Evolutionary conservation across 2,329 filamentous ascomycete genomes (phyloP).

Genomic region (Penicillium psychrosexuale): DNA sequence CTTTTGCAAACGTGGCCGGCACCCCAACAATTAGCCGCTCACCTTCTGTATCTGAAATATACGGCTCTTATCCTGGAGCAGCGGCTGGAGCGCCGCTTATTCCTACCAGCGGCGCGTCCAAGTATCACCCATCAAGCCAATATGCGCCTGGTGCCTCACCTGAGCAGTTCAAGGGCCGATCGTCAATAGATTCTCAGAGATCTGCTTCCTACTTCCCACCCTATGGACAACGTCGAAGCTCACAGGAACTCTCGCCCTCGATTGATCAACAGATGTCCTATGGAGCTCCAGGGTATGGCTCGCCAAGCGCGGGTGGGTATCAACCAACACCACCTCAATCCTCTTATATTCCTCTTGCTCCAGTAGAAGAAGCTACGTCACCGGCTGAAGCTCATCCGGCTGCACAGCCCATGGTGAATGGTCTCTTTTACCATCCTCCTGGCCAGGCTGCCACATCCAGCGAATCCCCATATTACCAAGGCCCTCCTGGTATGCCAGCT

Average conservation of each 20-base stretch:
- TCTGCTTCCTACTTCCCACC: conserved; percentile 38
- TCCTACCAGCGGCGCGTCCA: conserved; percentile 35
- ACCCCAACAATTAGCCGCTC: conserved; percentile 72
- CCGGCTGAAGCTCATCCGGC: conserved; percentile 20
- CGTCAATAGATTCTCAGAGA: conserved; percentile 49
- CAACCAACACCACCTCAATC: conserved; percentile 39
- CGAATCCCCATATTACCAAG: conserved; percentile 29
- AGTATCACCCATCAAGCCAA: conserved; percentile 44
- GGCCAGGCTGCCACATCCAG: conserved; percentile 10
- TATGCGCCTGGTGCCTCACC: conserved; percentile 51
- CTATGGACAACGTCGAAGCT: conserved; percentile 35
- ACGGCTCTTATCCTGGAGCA: conserved; percentile 55
- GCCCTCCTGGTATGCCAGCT: conserved; percentile 18
- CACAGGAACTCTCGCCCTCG: conserved; percentile 37
- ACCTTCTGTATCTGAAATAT: conserved; percentile 72
- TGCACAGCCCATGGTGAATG: conserved; percentile 26
- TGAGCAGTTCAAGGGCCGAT: conserved; percentile 50
- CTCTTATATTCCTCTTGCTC: conserved; percentile 40
- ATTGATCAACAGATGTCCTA: conserved; percentile 35
- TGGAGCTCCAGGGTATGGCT: conserved; percentile 30
- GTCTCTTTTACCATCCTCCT: conserved; percentile 23
- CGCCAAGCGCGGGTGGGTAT: conserved; percentile 31
- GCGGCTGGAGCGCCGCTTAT: conserved; percentile 34
- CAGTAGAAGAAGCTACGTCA: conserved; percentile 39
- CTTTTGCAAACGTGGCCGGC: conserved; percentile 76